Evolutionary conservation across 768 basidiomycete genomes (phyloP).

Genomic region (Pholiota molesta): DNA sequence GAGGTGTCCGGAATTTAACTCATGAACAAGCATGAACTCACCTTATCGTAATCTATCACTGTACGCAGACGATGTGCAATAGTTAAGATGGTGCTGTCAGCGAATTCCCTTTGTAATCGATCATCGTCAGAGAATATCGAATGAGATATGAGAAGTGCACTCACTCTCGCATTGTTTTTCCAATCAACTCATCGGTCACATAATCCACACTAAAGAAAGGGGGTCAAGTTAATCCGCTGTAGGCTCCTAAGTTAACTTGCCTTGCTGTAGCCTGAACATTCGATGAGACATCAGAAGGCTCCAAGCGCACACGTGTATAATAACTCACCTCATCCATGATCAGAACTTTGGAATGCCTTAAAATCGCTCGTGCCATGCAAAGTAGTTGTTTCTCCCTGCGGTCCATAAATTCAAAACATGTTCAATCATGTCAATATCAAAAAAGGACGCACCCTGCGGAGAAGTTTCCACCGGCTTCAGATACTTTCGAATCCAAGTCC

Average conservation of each 20-base stretch:
- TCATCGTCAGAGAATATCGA: neutral
- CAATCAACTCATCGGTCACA: constrained; percentile 82
- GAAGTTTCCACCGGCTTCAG: constrained; percentile 80
- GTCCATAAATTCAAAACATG: neutral
- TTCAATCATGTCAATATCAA: neutral
- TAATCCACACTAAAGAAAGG: constrained; percentile 60
- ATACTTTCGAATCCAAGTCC: constrained; percentile 58
- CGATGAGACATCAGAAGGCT: neutral
- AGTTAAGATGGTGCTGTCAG: constrained; percentile 79
- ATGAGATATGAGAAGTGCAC: constrained; percentile 23
- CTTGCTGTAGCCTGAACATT: constrained; percentile 24
- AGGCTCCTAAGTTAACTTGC: neutral
- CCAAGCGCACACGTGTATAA: neutral
- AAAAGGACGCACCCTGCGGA: constrained; percentile 47
- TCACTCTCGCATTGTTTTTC: constrained; percentile 76
- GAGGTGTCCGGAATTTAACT: neutral
- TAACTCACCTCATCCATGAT: constrained; percentile 76
- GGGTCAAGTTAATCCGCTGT: neutral
- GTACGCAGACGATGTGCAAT: constrained; percentile 81
- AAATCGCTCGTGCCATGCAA: constrained; percentile 84
- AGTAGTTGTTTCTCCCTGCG: constrained; percentile 74
- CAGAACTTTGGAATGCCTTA: constrained; percentile 73
- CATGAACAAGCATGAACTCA: constrained; percentile 33
- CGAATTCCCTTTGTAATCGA: constrained; percentile 58
- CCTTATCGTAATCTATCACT: constrained; percentile 83